Conservation (phyloP, 1,139 yeast genomes). For the Oligophagozyma castellii region DNA sequence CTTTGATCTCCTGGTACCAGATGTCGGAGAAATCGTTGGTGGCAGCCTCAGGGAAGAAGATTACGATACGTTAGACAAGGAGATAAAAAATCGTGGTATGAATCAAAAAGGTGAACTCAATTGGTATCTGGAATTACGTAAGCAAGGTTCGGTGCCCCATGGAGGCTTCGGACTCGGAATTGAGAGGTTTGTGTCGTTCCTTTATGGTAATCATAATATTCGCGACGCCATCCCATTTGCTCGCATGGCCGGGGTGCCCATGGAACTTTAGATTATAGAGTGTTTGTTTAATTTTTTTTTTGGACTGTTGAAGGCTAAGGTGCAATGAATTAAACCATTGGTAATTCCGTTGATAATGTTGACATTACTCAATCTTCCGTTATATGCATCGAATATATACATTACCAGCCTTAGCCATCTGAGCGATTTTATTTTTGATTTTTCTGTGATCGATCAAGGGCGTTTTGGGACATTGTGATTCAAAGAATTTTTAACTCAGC, state of each 20-base stretch:
- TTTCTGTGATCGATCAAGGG: too few species aligned
- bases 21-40: slow-evolving; percentile 91
- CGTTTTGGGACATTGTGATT: too few species aligned
- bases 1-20: slow-evolving; percentile 79
- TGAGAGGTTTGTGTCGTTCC: slow-evolving; percentile 66
- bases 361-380: too few species aligned
- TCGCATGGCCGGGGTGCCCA: slow-evolving; percentile 24
- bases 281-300: too few species aligned
- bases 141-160: slow-evolving; percentile 76
- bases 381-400: too few species aligned
- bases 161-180: slow-evolving; percentile 98
- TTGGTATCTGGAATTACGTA: slow-evolving; percentile 71
- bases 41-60: slow-evolving; percentile 84
- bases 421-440: too few species aligned
- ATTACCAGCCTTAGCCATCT: too few species aligned
- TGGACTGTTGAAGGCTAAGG: too few species aligned
- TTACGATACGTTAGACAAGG: slow-evolving; percentile 32
- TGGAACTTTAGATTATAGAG: too few species aligned
- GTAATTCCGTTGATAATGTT: too few species aligned
- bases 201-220: slow-evolving; percentile 54
- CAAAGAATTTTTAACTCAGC: too few species aligned
- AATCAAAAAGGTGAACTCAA: slow-evolving; percentile 39
- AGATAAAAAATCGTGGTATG: slow-evolving; percentile 42
- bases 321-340: too few species aligned
- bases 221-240: slow-evolving; percentile 85